Evolutionary conservation across 2,329 filamentous ascomycete genomes (phyloP).

Genomic region (Ophiostoma fasciatum): DNA sequence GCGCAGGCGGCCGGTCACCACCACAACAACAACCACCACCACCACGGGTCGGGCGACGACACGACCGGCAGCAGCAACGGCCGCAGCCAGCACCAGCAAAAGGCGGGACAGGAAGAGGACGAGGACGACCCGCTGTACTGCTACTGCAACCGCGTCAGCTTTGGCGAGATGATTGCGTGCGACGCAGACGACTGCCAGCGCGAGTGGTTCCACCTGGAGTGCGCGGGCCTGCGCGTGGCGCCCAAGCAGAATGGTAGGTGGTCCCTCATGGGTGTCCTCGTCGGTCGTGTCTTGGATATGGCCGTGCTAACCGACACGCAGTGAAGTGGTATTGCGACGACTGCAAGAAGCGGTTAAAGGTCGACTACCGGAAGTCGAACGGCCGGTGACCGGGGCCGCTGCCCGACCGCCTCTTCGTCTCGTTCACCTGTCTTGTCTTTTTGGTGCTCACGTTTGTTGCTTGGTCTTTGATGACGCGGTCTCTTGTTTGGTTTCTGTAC

Average conservation of each 20-base stretch:
- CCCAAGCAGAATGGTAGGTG: constrained; percentile 60
- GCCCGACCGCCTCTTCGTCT: neutral
- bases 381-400: constrained; percentile 23
- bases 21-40: neutral
- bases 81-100: constrained; percentile 13
- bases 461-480: too few species aligned
- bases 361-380: constrained; percentile 36
- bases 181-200: constrained; percentile 57
- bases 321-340: constrained; percentile 75
- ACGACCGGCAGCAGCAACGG: constrained; percentile 3
- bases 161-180: constrained; percentile 74
- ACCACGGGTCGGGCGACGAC: constrained; percentile 8
- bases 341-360: constrained; percentile 52
- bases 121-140: constrained; percentile 62
- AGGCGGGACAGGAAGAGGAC: constrained; percentile 39
- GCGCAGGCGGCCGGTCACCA: constrained; percentile 18
- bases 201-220: constrained; percentile 69
- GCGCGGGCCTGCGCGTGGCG: constrained; percentile 63
- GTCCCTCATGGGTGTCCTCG: neutral
- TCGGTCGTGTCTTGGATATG: neutral
- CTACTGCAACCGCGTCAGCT: constrained; percentile 67
- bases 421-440: neutral
- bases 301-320: constrained; percentile 18
- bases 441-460: neutral
- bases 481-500: too few species aligned